Evolutionary conservation across 495 filamentous ascomycete species (phyloP).

Genomic region (Neurospora sp.): DNA sequence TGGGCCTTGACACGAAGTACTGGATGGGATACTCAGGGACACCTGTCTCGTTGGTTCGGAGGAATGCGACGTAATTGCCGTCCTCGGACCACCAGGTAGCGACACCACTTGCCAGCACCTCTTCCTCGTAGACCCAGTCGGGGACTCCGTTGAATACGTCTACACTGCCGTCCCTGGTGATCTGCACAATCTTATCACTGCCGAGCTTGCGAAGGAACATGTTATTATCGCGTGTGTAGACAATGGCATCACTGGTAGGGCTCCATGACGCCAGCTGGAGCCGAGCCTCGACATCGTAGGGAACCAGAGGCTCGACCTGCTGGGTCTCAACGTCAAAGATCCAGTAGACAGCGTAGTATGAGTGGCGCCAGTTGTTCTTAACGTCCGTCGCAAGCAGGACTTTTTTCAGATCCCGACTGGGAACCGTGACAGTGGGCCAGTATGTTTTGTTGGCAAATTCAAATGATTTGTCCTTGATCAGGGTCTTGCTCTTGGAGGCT

Average conservation of each 20-base stretch:
- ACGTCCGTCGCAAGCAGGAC: conserved; percentile 67
- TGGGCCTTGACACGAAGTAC: conserved; percentile 84
- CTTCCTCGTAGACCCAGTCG: conserved; percentile 98
- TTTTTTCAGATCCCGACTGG: conserved; percentile 73
- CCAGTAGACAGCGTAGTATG: conserved; percentile 77
- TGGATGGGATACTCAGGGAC: conserved; percentile 92
- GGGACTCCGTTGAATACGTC: conserved; percentile 95
- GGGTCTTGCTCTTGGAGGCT: conserved; percentile 42
- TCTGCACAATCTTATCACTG: conserved; percentile 45
- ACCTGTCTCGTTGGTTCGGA: conserved; percentile 82
- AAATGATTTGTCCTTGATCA: conserved; percentile 65
- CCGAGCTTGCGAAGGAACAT: conserved; percentile 66
- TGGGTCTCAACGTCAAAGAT: conserved; percentile 86
- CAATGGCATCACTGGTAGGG: conserved; percentile 72
- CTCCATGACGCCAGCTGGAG: conserved; percentile 87
- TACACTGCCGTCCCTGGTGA: conserved; percentile 77
- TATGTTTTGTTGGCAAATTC: conserved; percentile 44
- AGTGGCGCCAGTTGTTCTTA: conserved; percentile 78
- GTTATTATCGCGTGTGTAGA: conserved; percentile 83
- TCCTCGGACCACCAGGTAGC: conserved; percentile 93
- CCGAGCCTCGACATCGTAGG: conserved; percentile 49
- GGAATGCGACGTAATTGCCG: conserved; percentile 78
- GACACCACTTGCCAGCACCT: conserved; percentile 71
- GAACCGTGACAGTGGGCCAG: conserved; percentile 49
- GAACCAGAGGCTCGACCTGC: conserved; percentile 67